A percentile compares a stretch with the other conserved stretches of the same genome.
phyloP scores from a whole-genome alignment of 169 alveolate genomes.

The Cryptosporidium baileyi region DNA sequence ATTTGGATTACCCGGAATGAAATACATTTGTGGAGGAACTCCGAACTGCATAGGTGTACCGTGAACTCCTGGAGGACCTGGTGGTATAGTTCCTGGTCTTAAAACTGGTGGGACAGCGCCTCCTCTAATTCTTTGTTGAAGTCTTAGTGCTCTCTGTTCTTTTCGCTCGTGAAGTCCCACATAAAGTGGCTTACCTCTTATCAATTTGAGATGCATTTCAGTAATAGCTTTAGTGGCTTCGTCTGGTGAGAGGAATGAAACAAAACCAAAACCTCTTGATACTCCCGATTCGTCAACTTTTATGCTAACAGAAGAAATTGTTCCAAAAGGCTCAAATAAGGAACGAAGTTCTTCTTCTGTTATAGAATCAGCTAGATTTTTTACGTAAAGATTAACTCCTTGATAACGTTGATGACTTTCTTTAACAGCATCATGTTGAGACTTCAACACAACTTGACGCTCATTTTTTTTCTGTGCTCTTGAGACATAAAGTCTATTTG shows the following conservation, averaged over 20 bases:
- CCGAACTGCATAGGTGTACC: constrained; percentile 70
- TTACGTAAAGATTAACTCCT: constrained; percentile 90
- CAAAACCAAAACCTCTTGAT: constrained; percentile 97
- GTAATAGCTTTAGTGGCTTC: constrained; percentile 97
- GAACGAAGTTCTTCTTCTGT: constrained; percentile 87
- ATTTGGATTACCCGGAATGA: constrained; percentile 63
- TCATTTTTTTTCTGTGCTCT: constrained; percentile 90
- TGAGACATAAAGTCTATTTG: constrained; percentile 81
- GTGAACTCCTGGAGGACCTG: constrained; percentile 69
- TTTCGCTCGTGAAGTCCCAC: constrained; percentile 92
- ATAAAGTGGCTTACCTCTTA: constrained; percentile 89
- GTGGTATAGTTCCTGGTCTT: constrained; percentile 67
- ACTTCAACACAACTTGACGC: constrained; percentile 86
- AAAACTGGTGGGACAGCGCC: constrained; percentile 77
- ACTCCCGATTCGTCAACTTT: constrained; percentile 92
- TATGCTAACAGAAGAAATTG: constrained; percentile 89
- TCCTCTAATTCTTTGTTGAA: constrained; percentile 87
- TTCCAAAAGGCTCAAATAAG: constrained; percentile 89
- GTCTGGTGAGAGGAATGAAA: constrained; percentile 93
- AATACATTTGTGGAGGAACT: constrained; percentile 67
- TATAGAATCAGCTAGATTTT: constrained; percentile 88
- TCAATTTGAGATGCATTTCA: constrained; percentile 92
- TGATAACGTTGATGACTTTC: constrained; percentile 76
- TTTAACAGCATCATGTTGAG: constrained; percentile 80
- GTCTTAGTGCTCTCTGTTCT: constrained; percentile 87